These are phyloP conservation scores for Picea abies DNA, from an alignment of 83 land plant genomes.

Conservation along the genomic window DNA sequence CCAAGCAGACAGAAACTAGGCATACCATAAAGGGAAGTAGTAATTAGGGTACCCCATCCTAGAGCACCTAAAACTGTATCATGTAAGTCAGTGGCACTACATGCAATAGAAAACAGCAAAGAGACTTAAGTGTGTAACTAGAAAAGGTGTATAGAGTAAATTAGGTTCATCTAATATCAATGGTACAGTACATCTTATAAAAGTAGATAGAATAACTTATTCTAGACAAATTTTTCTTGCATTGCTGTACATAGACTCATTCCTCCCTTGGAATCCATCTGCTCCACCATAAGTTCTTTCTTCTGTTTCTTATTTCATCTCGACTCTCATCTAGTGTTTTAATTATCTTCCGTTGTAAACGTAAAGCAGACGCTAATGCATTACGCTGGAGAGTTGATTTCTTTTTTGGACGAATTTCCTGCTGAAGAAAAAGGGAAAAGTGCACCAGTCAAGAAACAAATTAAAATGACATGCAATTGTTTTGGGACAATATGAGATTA, in stretches of 20 bases:
- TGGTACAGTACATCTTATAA: too few species aligned
- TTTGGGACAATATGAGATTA: neutral
- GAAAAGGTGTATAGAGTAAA: too few species aligned
- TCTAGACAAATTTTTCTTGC: too few species aligned
- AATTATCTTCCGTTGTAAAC: slow-evolving; percentile 75
- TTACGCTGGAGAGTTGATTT: slow-evolving; percentile 78
- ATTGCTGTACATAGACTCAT: slow-evolving; percentile 11
- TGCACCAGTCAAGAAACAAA: neutral
- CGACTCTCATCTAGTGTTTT: slow-evolving; percentile 77
- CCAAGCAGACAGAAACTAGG: too few species aligned
- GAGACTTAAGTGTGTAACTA: too few species aligned
- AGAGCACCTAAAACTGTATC: too few species aligned
- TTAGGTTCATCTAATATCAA: too few species aligned
- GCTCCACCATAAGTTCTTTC: slow-evolving; percentile 92
- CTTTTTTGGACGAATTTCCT: slow-evolving; percentile 73
- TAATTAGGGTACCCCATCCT: too few species aligned
- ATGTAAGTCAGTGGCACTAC: too few species aligned
- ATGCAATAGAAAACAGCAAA: too few species aligned
- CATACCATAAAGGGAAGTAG: too few species aligned
- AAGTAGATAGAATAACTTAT: too few species aligned
- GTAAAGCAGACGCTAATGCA: slow-evolving; percentile 88
- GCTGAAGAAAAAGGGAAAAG: neutral
- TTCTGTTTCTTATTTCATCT: slow-evolving; percentile 62
- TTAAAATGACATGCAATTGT: neutral
- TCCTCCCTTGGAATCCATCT: slow-evolving; percentile 86